A percentile compares a stretch with the other conserved stretches of the same genome.
Evolutionary conservation across 352 stramenopile genomes (phyloP).

Genomic region (Elongisporangium anandrum): DNA sequence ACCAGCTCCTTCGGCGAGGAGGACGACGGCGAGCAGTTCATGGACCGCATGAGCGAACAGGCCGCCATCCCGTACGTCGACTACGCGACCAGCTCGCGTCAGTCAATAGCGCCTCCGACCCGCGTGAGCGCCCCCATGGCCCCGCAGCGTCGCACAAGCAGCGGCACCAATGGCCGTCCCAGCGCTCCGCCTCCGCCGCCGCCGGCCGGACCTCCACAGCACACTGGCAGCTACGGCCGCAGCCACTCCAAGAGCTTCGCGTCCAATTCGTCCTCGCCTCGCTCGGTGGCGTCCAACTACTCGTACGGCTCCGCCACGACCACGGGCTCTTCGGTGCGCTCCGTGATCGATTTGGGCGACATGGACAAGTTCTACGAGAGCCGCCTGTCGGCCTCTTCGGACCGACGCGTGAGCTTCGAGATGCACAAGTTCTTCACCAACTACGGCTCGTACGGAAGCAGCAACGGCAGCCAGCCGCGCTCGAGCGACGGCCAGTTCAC

Average conservation of each 20-base stretch:
- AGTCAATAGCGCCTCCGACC: constrained; percentile 32
- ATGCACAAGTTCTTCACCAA: constrained; percentile 71
- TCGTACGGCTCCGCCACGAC: constrained; percentile 73
- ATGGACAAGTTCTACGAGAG: constrained; percentile 79
- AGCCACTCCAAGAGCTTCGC: constrained; percentile 61
- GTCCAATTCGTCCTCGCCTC: constrained; percentile 56
- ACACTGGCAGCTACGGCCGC: constrained; percentile 20
- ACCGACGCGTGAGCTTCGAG: constrained; percentile 49
- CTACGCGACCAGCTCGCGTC: constrained; percentile 43
- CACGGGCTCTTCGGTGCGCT: constrained; percentile 54
- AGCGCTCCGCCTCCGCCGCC: constrained; percentile 13
- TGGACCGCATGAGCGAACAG: constrained; percentile 1
- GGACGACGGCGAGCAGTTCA: constrained; percentile 18
- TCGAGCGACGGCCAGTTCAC: constrained; percentile 31
- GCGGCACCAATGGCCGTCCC: constrained; percentile 18
- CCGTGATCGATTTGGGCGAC: constrained; percentile 70
- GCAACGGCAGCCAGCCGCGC: constrained; percentile 10
- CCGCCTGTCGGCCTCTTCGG: constrained; percentile 23
- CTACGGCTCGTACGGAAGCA: constrained; percentile 24
- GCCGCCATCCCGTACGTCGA: constrained; percentile 49
- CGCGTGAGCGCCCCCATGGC: constrained; percentile 3
- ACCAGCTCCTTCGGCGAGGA: constrained; percentile 42
- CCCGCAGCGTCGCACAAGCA: constrained; percentile 8
- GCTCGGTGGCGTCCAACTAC: constrained; percentile 70
- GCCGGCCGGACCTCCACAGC: constrained; percentile 12